These are phyloP conservation scores for Fusarium globosum DNA, from an alignment of 2,329 filamentous ascomycete species.

Conservation along the genomic window DNA sequence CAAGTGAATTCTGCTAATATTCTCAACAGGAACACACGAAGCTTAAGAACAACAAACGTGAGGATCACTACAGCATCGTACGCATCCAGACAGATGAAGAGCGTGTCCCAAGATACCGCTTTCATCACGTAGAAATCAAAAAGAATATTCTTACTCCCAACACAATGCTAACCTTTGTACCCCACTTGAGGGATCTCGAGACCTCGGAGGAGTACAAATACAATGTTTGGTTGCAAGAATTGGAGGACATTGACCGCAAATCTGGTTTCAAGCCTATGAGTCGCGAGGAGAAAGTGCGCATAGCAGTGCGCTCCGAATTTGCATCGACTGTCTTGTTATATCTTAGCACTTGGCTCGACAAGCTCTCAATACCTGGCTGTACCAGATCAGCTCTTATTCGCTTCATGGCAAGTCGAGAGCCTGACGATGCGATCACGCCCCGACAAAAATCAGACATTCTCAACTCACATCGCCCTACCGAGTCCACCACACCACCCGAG, in stretches of 20 bases:
- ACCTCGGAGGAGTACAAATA: slow-evolving; percentile 67
- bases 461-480: slow-evolving; percentile 58
- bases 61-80: slow-evolving; percentile 55
- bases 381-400: slow-evolving; percentile 64
- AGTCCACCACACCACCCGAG: slow-evolving; percentile 52
- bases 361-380: slow-evolving; percentile 62
- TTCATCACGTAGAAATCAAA: slow-evolving; percentile 69
- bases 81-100: slow-evolving; percentile 62
- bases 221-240: slow-evolving; percentile 66
- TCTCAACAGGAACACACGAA: slow-evolving; percentile 56
- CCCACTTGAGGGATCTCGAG: slow-evolving; percentile 67
- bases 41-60: slow-evolving; percentile 58
- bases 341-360: slow-evolving; percentile 64
- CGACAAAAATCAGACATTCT: slow-evolving; percentile 65
- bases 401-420: slow-evolving; percentile 62
- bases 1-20: slow-evolving; percentile 25
- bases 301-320: slow-evolving; percentile 63
- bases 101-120: slow-evolving; percentile 67
- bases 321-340: slow-evolving; percentile 64
- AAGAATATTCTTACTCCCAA: slow-evolving; percentile 70
- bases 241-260: slow-evolving; percentile 67
- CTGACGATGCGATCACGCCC: slow-evolving; percentile 61
- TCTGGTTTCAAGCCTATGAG: slow-evolving; percentile 67
- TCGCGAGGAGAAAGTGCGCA: slow-evolving; percentile 61
- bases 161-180: slow-evolving; percentile 70